These are phyloP conservation scores for Pythium myriotylum DNA, from an alignment of 352 stramenopile species.

Conservation along the genomic window DNA sequence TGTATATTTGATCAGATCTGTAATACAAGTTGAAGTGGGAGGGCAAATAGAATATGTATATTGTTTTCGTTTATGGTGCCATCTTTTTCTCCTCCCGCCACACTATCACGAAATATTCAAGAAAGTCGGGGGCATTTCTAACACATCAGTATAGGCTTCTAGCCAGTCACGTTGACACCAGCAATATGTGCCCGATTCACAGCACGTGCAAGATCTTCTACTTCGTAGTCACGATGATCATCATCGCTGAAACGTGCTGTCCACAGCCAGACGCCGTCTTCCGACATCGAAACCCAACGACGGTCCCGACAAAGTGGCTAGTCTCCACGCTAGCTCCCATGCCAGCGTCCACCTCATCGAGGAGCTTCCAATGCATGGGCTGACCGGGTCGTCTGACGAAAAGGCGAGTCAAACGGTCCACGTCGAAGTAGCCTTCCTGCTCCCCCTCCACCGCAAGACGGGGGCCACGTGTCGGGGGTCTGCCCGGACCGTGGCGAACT, in stretches of 20 bases:
- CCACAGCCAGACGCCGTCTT: background rate
- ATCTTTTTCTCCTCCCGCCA: too few species aligned
- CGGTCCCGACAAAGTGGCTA: conserved; percentile 1
- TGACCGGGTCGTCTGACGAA: background rate
- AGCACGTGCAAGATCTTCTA: background rate
- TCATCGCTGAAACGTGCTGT: background rate
- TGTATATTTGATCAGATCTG: too few species aligned
- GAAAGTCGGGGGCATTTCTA: too few species aligned
- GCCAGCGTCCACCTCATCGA: background rate
- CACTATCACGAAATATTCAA: too few species aligned
- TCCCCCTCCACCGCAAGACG: background rate
- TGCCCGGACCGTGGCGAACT: background rate
- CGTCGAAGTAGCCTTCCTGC: background rate
- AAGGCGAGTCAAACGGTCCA: background rate
- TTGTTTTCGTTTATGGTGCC: too few species aligned
- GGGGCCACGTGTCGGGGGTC: background rate
- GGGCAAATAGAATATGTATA: too few species aligned
- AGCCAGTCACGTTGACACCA: too few species aligned
- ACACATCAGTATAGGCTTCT: too few species aligned
- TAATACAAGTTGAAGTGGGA: too few species aligned
- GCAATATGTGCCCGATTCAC: background rate
- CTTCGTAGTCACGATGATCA: background rate
- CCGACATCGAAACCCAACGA: background rate
- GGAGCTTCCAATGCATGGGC: background rate
- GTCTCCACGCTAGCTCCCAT: background rate